Percentiles rank a stretch among this genome's conserved stretches.
phyloP scores from a whole-genome alignment of 2,329 filamentous ascomycete species.

The Zymoseptoria pseudotritici region DNA sequence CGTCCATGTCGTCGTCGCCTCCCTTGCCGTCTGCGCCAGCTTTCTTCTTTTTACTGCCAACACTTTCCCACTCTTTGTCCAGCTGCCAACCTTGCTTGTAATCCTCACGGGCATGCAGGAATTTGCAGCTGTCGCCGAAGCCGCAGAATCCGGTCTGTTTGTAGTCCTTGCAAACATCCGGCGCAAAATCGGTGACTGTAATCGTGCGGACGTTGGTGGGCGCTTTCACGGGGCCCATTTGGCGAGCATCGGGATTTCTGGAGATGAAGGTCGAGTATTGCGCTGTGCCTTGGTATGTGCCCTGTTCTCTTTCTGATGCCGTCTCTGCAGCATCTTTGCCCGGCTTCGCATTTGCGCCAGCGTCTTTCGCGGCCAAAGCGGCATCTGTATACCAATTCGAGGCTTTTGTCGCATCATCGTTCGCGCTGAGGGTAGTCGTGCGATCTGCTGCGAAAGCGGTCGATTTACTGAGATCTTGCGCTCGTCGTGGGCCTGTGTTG shows the following conservation, averaged over 20 bases:
- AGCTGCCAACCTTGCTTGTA: slow-evolving; percentile 93
- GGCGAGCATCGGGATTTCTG: slow-evolving; percentile 68
- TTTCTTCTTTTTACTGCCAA: slow-evolving; percentile 56
- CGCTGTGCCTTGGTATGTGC: slow-evolving; percentile 69
- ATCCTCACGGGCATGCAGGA: slow-evolving; percentile 66
- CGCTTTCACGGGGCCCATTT: slow-evolving; percentile 78
- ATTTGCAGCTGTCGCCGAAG: slow-evolving; percentile 76
- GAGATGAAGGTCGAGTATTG: slow-evolving; percentile 69
- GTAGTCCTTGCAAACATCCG: slow-evolving; percentile 93
- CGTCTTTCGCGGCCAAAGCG: slow-evolving; percentile 29
- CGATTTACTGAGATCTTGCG: slow-evolving; percentile 26
- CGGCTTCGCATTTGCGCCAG: background rate
- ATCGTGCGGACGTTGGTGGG: slow-evolving; percentile 85
- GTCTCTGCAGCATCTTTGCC: slow-evolving; percentile 45
- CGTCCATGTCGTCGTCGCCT: slow-evolving; percentile 42
- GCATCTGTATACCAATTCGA: slow-evolving; percentile 83
- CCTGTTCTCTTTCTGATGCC: slow-evolving; percentile 36
- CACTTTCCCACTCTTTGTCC: slow-evolving; percentile 86
- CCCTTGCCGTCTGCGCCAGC: slow-evolving; percentile 51
- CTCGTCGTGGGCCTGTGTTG: slow-evolving; percentile 48
- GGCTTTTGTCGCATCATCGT: slow-evolving; percentile 83
- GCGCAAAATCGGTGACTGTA: slow-evolving; percentile 82
- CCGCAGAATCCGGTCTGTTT: slow-evolving; percentile 70
- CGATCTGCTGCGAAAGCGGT: slow-evolving; percentile 52
- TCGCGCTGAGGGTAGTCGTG: slow-evolving; percentile 53